Conservation (phyloP, 2,329 filamentous ascomycete genomes). For the Colletotrichum lentis region DNA sequence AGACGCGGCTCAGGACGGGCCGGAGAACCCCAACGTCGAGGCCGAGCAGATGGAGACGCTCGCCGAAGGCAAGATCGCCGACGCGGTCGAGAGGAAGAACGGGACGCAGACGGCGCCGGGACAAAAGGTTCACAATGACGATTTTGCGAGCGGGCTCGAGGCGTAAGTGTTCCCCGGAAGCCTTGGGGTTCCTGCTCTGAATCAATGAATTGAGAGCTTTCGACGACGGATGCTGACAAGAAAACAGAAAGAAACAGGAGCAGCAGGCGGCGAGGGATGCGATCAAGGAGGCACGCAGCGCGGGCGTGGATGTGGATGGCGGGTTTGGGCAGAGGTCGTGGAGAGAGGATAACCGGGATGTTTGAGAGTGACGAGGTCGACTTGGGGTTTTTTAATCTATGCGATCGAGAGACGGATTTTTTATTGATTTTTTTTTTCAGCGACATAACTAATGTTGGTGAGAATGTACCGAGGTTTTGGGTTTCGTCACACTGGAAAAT, state of each 20-base stretch:
- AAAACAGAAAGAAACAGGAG: slow-evolving; percentile 40
- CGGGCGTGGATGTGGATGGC: slow-evolving; percentile 40
- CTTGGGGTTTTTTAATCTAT: too few species aligned
- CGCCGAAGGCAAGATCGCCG: slow-evolving; percentile 42
- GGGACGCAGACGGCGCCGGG: slow-evolving; percentile 40
- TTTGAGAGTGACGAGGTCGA: neutral
- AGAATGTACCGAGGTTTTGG: too few species aligned
- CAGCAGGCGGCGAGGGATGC: slow-evolving; percentile 40
- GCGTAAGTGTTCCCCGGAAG: slow-evolving; percentile 24
- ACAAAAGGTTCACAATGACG: slow-evolving; percentile 36
- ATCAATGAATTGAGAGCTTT: neutral
- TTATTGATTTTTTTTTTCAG: too few species aligned
- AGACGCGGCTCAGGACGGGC: neutral
- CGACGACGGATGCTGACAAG: slow-evolving; percentile 8
- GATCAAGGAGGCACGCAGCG: slow-evolving; percentile 37
- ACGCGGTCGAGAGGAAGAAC: slow-evolving; percentile 41
- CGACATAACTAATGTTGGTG: too few species aligned
- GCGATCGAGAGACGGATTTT: too few species aligned
- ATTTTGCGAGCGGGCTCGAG: slow-evolving; percentile 40
- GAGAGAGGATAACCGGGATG: slow-evolving; percentile 26
- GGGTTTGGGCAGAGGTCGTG: slow-evolving; percentile 20
- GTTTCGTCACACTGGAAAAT: too few species aligned
- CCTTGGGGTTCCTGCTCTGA: too few species aligned
- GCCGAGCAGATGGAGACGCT: slow-evolving; percentile 42
- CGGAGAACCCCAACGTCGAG: slow-evolving; percentile 41